Evolutionary conservation across 352 stramenopile species (phyloP).

Genomic region (Phytophthora cajani): DNA sequence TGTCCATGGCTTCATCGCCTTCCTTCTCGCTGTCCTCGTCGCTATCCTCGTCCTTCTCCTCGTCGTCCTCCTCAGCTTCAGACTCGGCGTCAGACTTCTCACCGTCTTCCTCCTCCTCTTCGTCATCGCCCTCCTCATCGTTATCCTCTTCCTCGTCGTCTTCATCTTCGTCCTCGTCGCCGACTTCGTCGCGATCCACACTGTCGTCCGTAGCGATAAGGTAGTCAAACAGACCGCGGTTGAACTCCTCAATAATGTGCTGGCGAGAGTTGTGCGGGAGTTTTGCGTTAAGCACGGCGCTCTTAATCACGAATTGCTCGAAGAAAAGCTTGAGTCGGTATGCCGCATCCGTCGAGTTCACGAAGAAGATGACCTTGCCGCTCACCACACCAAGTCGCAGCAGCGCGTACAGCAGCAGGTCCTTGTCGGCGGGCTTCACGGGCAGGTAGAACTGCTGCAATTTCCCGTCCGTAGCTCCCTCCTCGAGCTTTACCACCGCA

Average conservation of each 20-base stretch:
- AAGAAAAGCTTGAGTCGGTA: constrained; percentile 99
- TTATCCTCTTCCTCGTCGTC: constrained; percentile 74
- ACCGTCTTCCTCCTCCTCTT: constrained; percentile 46
- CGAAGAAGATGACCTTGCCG: constrained; percentile 99
- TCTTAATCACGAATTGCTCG: constrained; percentile 98
- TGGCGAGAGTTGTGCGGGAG: constrained; percentile 97
- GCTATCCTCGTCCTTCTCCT: constrained; percentile 58
- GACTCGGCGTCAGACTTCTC: constrained; percentile 49
- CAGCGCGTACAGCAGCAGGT: constrained; percentile 98
- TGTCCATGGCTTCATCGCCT: constrained; percentile 64
- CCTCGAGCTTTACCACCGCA: constrained; percentile 97
- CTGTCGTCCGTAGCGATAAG: constrained; percentile 99
- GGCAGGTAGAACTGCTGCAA: constrained; percentile 97
- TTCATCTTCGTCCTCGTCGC: constrained; percentile 69
- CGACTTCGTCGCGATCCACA: constrained; percentile 87
- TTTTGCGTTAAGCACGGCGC: constrained; percentile 98
- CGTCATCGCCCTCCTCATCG: constrained; percentile 43
- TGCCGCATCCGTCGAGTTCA: constrained; percentile 94
- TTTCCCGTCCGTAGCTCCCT: constrained; percentile 88
- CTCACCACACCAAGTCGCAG: constrained; percentile 97
- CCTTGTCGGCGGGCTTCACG: constrained; percentile 92
- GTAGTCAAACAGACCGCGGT: constrained; percentile 98
- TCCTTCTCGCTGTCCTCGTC: constrained; percentile 50
- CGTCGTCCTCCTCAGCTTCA: constrained; percentile 67
- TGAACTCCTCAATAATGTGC: constrained; percentile 97